A percentile compares a stretch with the other conserved stretches of the same genome.
Conservation (phyloP, 768 basidiomycete species). For the Pluteus cervinus region DNA sequence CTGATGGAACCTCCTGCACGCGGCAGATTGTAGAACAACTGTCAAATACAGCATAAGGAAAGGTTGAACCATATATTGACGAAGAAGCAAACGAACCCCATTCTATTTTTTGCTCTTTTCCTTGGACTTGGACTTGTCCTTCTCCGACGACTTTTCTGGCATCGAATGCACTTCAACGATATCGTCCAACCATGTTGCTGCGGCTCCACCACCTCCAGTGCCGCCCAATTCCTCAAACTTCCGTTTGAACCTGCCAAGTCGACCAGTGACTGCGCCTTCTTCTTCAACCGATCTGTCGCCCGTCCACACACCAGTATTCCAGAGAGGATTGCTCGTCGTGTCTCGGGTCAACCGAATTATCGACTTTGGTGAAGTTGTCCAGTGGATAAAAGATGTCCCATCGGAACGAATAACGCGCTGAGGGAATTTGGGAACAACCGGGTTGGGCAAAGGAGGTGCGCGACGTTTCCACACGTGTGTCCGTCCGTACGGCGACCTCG, state of each 20-base stretch:
- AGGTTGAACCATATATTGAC: too few species aligned
- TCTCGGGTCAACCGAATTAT: slow-evolving; percentile 77
- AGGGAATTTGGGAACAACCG: slow-evolving; percentile 80
- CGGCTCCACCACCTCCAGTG: slow-evolving; percentile 22
- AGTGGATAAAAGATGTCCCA: slow-evolving; percentile 82
- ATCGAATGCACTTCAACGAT: too few species aligned
- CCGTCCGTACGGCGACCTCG: slow-evolving; percentile 76
- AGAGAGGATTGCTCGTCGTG: slow-evolving; percentile 83
- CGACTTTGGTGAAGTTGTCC: slow-evolving; percentile 83
- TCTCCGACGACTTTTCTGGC: too few species aligned
- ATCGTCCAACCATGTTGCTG: too few species aligned
- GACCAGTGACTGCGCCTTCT: slow-evolving; percentile 66
- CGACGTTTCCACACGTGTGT: slow-evolving; percentile 79
- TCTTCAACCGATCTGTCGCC: slow-evolving; percentile 53
- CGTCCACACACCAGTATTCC: slow-evolving; percentile 61
- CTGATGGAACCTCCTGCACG: too few species aligned
- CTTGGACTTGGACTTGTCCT: too few species aligned
- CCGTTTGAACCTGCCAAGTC: slow-evolving; percentile 76
- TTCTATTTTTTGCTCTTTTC: too few species aligned
- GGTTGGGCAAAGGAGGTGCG: slow-evolving; percentile 65
- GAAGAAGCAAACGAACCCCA: too few species aligned
- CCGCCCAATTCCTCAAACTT: slow-evolving; percentile 51
- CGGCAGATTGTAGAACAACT: too few species aligned
- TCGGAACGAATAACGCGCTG: slow-evolving; percentile 84
- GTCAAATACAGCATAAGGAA: too few species aligned